Evolutionary conservation across 2,329 filamentous ascomycete species (phyloP), one percentile per base, ranked within the genome.

Genomic region (Colletotrichum sp.): DNA sequence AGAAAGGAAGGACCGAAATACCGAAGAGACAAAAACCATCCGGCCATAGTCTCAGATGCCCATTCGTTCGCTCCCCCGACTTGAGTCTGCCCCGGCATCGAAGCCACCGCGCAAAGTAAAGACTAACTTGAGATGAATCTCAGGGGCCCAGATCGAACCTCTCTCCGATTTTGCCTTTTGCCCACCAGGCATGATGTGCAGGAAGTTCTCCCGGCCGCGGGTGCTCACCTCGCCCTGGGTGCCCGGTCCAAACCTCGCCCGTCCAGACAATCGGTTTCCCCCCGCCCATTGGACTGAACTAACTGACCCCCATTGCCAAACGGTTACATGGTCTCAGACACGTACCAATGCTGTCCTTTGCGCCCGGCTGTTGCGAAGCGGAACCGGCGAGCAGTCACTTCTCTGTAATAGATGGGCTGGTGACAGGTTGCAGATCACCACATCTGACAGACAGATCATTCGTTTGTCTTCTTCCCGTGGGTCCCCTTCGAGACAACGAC

Each of bases 71-170:
- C 60, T 57, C 16, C 16, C 18, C 21, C 39, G 21, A 60, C 32
- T 39, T 32, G 34, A 16, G 36, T 26, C 21, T 34, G 21, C 26
- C 21, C 36, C 34, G 18, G 44, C 49, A 24, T 28, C 28, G 13
- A 59, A 15, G 24, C 24, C 71, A 49, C 26, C 16, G 59, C 55
- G 55, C 26, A 62, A 15, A 64, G 18, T n/a, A 62, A 62, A 62
- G 18, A 18, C 32, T 24, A 44, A 72, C 36, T 72, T 72, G 26
- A 75, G 62, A 72, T 75, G 68, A 60, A 63, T 55, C 30, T 52
- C 52, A 36, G 21, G 39, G 63, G 59, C 34, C 36, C 28, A 21
- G 52, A 71, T 62, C 55, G 34, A 36, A 52, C 44, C 44, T 21
- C 63, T 55, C 12, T 30, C 3, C 5, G 10, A 49, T 59, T 65